Evolutionary conservation across 139 green algal genomes (phyloP), one percentile per base, ranked within the genome.

Genomic region (Chlorella vulgaris): DNA sequence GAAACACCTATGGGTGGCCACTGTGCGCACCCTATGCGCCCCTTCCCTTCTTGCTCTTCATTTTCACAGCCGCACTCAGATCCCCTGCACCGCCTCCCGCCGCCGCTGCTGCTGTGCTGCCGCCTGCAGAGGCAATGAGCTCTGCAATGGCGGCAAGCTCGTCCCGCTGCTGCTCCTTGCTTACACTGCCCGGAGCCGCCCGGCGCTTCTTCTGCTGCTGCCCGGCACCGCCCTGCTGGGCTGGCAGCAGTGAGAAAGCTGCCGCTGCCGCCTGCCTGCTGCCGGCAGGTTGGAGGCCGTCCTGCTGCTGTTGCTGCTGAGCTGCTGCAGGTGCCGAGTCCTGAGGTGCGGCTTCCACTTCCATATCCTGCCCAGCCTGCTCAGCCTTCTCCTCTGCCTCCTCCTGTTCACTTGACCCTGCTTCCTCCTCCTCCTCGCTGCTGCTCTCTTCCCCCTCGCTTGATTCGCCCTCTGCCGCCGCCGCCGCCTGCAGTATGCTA

Each of bases 131-230:
- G 2, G 76, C 73, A 79, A 86, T 86, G 76, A 84, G 40, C 40
- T 38, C 66, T 18, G 82, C 82, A 33, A 86, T 86, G 3, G 51
- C 76, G 19, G 63, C 82, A 39, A 84, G 81, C 55, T 81, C 60
- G 36, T 86, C 76, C 8, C n/a, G 40, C 43, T 55, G 47, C 65
- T 71, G n/a, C 74, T 71, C 74, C 74, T 53, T 68, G 53, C 53
- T 79, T 15, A 18, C 71, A 8, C 50, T 29, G 33, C 69, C 43
- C 6, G 47, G n/a, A n/a, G 43, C 43, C 3, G 43, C n/a, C 35
- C 74, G 53, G 26, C 74, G 74, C 74, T 80, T 80, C 74, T 80
- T 80, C 18, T 33, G 10, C 58, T 67, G 58, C 19, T 4, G 66
- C 26, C 35, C 28, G 31, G 39, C 1, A 4, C 42, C 26, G 43